Percentiles rank a stretch among this genome's conserved stretches.
Evolutionary conservation across 257 asterid species (phyloP).

Genomic region (Avicennia marina): DNA sequence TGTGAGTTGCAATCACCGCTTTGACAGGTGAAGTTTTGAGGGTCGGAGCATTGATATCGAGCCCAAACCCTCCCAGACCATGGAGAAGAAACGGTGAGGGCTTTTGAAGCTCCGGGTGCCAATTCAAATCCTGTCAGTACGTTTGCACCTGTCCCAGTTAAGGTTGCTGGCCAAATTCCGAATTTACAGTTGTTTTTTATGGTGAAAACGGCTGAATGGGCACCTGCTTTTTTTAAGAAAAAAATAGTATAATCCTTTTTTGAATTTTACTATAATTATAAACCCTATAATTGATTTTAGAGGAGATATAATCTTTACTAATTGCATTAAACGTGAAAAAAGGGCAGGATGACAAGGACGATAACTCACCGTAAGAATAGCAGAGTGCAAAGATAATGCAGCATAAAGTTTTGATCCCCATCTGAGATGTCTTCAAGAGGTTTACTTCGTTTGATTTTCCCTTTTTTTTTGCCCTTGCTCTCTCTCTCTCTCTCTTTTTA

Average conservation of each 20-base stretch:
- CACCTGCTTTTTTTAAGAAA: constrained; percentile 15
- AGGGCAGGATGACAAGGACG: too few species aligned
- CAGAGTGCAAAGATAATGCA: not conserved
- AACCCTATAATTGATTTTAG: too few species aligned
- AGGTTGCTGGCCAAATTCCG: constrained; percentile 52
- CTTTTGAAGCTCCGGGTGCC: constrained; percentile 19
- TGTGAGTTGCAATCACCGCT: constrained; percentile 43
- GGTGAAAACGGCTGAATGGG: constrained; percentile 27
- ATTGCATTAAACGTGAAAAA: too few species aligned
- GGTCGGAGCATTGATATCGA: constrained; percentile 29
- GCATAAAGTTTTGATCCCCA: too few species aligned
- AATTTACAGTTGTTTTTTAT: constrained; percentile 37
- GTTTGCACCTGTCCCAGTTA: constrained; percentile 26
- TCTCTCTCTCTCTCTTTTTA: too few species aligned
- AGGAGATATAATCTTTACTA: too few species aligned
- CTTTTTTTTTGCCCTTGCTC: too few species aligned
- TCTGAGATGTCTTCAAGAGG: too few species aligned
- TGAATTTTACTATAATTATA: too few species aligned
- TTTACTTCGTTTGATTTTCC: too few species aligned
- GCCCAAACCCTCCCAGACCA: constrained; percentile 62
- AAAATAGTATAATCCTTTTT: too few species aligned
- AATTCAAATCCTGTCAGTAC: constrained; percentile 35
- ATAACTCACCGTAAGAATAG: too few species aligned
- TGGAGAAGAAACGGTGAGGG: constrained; percentile 12
- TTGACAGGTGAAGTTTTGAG: constrained; percentile 27